Evolutionary conservation across 176 grass and related monocot genomes (phyloP), one percentile per base, ranked within the genome.

Genomic region (Bromus sterilis): DNA sequence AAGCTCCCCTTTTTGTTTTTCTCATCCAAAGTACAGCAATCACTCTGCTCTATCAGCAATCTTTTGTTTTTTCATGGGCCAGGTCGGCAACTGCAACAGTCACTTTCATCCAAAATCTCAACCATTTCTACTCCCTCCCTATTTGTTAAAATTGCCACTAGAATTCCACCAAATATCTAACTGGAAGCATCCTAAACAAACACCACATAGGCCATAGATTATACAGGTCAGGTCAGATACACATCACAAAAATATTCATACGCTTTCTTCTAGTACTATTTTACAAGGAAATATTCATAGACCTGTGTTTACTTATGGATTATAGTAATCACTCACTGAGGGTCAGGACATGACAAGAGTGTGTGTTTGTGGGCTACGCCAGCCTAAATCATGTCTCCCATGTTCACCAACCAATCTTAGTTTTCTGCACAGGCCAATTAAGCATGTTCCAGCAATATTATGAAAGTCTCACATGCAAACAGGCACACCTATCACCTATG

Each of bases 361-460:
- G 62, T 53, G 48, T 53, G 16, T 53, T 16, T 53, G 16, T 72
- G 65, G 56, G 53, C 56, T 34, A 56, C 87, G 77, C 65, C 83
- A 86, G 56, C 56, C 78, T 66, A 86, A 85, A 86, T 82, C 83
- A 89, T 86, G 79, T 82, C 36, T 53, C 78, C 83, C 88, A 82
- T 82, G 83, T 82, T 89, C 65, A 36, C 44, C 74, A 78, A 56
- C 79, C 83, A 78, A 82, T 72, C 78, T 48, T 39, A 78, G 73
- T 82, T 24, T 89, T 89, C 72, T 46, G 40, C 36, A 41, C 34
- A 55, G 49, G 62, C 79, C 65, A 74, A 84, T 67, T 83, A 59
- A 82, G 44, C 88, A 74, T 86, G 75, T 67, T 84, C 86, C 24
- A 9, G 5, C 11, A 23, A 43, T 65, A 53, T 76, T 66, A 32